Base-by-base conservation (phyloP, 208 protist species). In the Naegleria fowleri region DNA sequence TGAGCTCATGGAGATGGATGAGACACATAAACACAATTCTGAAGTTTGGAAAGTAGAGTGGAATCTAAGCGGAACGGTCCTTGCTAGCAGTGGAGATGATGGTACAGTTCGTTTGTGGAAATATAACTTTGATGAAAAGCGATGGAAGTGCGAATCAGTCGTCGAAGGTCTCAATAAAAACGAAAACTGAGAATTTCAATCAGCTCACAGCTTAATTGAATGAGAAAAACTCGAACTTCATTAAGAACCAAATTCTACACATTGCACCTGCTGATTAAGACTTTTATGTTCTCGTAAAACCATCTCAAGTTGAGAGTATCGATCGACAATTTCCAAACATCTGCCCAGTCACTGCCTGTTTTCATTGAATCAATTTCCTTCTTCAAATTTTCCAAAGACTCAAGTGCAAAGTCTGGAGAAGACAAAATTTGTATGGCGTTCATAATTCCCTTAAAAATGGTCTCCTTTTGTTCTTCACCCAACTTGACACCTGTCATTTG, bases 21-120 rank as follows among this genome's bases (percentile, higher is more conserved):
- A 85, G 16, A 88, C 94, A 5, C 75, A 91, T 19, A 89, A 95
- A 33, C 92, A 95, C 75, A 84, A 94, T 13, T 52, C 92, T 36
- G 91, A 94, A 83, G 95, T 97, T 15, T 96, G 96, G 95, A 84
- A 94, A 39, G 93, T 97, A 9, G 92, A 96, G 79, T 97, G 95
- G 95, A 97, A 97, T 90, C 91, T 95, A 4, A 95, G 92, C 1
- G 95, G 96, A 29, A 96, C 95, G 7, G 93, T 96, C 43, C 92
- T 97, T 55, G 95, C 55, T 39, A 40, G n/a, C 39, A 40, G n/a
- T 83, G 75, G 75, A 19, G 75, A 83, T 83, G 75, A 83, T 83
- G 75, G 75, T n/a, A 36, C 33, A n/a, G 75, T 83, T 83, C n/a
- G 22, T 83, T 83, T 83, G 33, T 83, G 75, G 75, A 39, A 39